Percentiles rank a stretch among this genome's conserved stretches.
Conservation (phyloP, 192 early-diverging fungal genomes). For the Rhizoclosmatium sp. region DNA sequence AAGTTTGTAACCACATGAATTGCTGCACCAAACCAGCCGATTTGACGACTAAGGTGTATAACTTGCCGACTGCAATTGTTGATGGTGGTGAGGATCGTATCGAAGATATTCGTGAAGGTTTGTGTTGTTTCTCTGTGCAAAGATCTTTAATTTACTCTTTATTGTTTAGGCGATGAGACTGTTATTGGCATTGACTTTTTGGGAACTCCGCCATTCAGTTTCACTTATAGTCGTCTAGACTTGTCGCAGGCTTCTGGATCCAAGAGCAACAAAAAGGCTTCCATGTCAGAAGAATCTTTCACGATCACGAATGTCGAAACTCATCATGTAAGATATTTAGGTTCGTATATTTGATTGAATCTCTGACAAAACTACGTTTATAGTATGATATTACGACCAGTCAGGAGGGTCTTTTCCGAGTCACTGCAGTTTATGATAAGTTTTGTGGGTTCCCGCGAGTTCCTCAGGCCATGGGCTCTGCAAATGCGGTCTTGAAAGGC, state of each 20-base stretch:
- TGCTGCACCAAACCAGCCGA: slow-evolving; percentile 65
- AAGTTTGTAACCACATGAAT: slow-evolving; percentile 67
- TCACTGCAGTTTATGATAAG: slow-evolving; percentile 66
- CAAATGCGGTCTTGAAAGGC: slow-evolving; percentile 20
- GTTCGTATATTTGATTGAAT: slow-evolving; percentile 17
- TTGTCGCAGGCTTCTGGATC: slow-evolving; percentile 37
- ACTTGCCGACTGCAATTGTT: slow-evolving; percentile 68
- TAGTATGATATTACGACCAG: slow-evolving; percentile 63
- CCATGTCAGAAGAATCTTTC: slow-evolving; percentile 53
- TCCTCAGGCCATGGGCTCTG: background rate
- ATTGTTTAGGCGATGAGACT: slow-evolving; percentile 55
- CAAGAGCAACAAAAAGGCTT: slow-evolving; percentile 32
- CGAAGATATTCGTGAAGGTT: slow-evolving; percentile 73
- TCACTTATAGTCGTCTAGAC: slow-evolving; percentile 66
- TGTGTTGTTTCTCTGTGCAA: slow-evolving; percentile 17
- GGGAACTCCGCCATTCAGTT: slow-evolving; percentile 73
- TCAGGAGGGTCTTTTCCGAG: slow-evolving; percentile 70
- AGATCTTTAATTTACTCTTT: slow-evolving; percentile 25
- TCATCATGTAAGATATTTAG: slow-evolving; percentile 40
- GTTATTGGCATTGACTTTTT: slow-evolving; percentile 65
- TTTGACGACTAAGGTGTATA: slow-evolving; percentile 58
- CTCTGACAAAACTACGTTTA: background rate
- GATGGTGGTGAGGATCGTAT: slow-evolving; percentile 69
- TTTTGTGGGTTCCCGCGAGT: slow-evolving; percentile 67
- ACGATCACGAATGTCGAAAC: slow-evolving; percentile 62